These are phyloP conservation scores for Aspergillus puulaauensis DNA, from an alignment of 2,329 filamentous ascomycete genomes.

Conservation along the genomic window DNA sequence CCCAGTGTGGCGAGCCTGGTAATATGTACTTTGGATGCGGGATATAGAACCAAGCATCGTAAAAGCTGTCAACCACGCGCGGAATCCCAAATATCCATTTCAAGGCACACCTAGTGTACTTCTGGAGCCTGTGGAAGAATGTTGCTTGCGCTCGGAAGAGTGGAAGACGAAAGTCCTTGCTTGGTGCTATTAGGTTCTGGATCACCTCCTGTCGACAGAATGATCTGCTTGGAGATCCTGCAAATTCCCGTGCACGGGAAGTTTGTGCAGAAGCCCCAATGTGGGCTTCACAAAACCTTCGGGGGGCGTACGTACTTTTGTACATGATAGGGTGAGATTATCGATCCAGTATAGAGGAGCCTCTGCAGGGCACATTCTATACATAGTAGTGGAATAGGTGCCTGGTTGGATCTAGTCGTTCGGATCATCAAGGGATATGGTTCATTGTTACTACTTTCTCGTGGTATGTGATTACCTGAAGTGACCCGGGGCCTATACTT, in stretches of 20 bases:
- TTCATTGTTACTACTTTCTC: not conserved
- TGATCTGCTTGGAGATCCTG: slow-evolving; percentile 18
- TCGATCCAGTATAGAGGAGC: not conserved
- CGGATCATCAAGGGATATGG: not conserved
- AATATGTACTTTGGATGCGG: not conserved
- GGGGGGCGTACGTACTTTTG: slow-evolving; percentile 21
- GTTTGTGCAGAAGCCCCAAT: slow-evolving; percentile 18
- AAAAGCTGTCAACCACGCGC: not conserved
- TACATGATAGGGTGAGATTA: not conserved
- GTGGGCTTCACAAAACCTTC: slow-evolving; percentile 5
- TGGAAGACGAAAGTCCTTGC: slow-evolving; percentile 28
- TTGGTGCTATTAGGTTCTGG: slow-evolving; percentile 28
- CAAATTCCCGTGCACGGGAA: slow-evolving; percentile 20
- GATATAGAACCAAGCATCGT: not conserved
- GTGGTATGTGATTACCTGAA: slow-evolving; percentile 1
- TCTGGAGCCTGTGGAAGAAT: slow-evolving; percentile 5
- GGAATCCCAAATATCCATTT: slow-evolving; percentile 20
- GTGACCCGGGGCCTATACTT: not conserved
- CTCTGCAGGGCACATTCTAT: slow-evolving; percentile 2
- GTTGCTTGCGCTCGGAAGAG: not conserved
- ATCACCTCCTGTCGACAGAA: slow-evolving; percentile 18
- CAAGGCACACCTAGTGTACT: slow-evolving; percentile 20
- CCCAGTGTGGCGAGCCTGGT: not conserved
- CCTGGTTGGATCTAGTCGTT: not conserved
- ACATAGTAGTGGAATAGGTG: slow-evolving; percentile 2